Percentiles rank a stretch among this genome's conserved stretches.
Evolutionary conservation across 1,284 basidiomycete species (phyloP).

Genomic region (Sporisorium scitamineum): DNA sequence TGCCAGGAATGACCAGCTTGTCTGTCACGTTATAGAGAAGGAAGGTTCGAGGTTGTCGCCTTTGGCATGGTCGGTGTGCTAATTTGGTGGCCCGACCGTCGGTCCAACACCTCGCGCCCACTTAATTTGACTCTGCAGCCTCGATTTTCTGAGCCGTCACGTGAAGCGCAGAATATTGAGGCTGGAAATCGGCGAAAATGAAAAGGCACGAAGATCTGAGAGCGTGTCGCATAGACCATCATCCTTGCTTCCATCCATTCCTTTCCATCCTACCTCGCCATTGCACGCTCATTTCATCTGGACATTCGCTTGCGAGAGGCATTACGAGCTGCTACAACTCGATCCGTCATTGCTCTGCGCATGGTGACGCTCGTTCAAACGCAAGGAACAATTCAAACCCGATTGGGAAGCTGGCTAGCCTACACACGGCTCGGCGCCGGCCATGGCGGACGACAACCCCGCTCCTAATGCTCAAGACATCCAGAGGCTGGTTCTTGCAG

Average conservation of each 20-base stretch:
- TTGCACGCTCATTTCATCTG: constrained; percentile 9
- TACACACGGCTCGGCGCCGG: constrained; percentile 19
- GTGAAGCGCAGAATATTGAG: constrained; percentile 21
- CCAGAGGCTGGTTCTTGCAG: constrained; percentile 29
- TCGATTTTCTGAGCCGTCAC: constrained; percentile 20
- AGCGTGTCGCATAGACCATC: constrained; percentile 22
- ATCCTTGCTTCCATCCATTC: constrained; percentile 15
- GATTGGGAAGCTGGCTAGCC: constrained; percentile 14
- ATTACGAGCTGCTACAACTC: background rate
- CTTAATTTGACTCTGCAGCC: constrained; percentile 3
- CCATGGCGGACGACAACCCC: constrained; percentile 43
- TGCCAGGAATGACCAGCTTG: too few relatives aligned
- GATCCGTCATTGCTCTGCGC: background rate
- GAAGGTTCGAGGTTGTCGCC: background rate
- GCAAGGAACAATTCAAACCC: background rate
- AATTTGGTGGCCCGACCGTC: constrained; percentile 36
- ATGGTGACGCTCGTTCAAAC: constrained; percentile 14
- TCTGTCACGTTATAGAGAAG: too few relatives aligned
- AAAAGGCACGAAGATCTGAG: constrained; percentile 7
- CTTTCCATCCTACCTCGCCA: background rate
- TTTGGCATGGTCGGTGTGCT: constrained; percentile 6
- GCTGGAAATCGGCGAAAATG: constrained; percentile 24
- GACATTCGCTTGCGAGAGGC: background rate
- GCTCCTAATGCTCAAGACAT: constrained; percentile 45
- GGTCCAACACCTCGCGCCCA: constrained; percentile 17